Conservation (phyloP, 163 green algal species). For the Scenedesmus sp. region DNA sequence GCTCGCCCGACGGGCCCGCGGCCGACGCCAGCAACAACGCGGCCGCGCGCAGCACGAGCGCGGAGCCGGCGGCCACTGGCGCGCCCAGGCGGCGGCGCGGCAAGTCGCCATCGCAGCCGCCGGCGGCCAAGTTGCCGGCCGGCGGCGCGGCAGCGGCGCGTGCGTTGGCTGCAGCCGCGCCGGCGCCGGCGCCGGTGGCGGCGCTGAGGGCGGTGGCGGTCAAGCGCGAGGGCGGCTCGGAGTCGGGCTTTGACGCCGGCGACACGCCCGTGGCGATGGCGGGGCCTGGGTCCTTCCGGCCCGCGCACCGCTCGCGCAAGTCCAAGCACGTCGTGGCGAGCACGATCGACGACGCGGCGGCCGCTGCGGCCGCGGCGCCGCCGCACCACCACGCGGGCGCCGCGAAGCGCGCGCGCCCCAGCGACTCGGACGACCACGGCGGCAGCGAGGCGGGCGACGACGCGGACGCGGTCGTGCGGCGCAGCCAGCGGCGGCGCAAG, state of each 20-base stretch:
- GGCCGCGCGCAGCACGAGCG: no score
- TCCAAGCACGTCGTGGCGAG: slow-evolving; percentile 25
- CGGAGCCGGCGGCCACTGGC: no score
- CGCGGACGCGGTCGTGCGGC: no score
- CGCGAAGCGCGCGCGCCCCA: no score
- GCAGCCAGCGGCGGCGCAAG: no score
- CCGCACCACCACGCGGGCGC: no score
- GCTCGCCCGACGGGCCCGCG: no score
- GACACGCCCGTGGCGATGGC: background rate
- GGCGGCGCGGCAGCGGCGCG: background rate
- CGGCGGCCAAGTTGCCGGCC: background rate
- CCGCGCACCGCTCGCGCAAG: slow-evolving; percentile 33
- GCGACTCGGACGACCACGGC: no score
- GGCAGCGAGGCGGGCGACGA: no score
- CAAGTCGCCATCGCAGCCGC: background rate
- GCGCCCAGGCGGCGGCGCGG: background rate
- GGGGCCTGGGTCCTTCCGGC: slow-evolving; percentile 6
- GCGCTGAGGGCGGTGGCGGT: background rate
- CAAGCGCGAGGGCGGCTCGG: slow-evolving; percentile 6
- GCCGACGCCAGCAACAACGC: background rate
- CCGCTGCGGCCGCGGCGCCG: background rate
- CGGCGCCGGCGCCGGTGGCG: background rate
- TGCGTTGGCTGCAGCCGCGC: background rate
- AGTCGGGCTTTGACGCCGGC: slow-evolving; percentile 4
- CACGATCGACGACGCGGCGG: background rate